Base-by-base conservation (phyloP, 441 rosid genomes). In the Erodium chrysanthum region DNA sequence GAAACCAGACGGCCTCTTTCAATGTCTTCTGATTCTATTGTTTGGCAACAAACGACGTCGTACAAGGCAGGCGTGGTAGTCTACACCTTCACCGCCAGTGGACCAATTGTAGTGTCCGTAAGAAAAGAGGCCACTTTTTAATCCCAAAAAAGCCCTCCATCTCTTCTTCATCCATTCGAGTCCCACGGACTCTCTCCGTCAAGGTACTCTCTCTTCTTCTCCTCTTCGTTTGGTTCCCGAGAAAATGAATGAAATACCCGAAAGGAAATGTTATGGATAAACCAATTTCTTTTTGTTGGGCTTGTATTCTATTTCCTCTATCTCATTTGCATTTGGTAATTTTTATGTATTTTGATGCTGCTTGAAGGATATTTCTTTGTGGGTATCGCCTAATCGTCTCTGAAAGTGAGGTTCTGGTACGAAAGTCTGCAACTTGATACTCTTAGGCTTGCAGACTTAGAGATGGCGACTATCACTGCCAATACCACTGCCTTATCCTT, bases 381-480 rank as follows among this genome's bases (percentile, higher is more conserved):
- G 56, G 56, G 56, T n/a, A 48, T 48, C 17, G 56, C 56, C 20
- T 17, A n/a, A n/a, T 48, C 56, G 56, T 48, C 56, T n/a, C 20
- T 17, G 20, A 48, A 48, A 48, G 14, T 48, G 56, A 48, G 56
- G 20, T 48, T 48, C 20, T 48, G 56, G 7, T 4, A 15, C 21
- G 7, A 48, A 46, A 46, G n/a, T 46, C 18, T 17, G 0, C 20
- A 5, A 48, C 20, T 48, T 48, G 14, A 31, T 31, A 31, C 35
- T 31, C 35, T 31, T 5, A 11, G 12, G 50, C 10, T 48, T 20
- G 20, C 14, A n/a, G 17, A 6, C 56, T 15, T 48, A 17, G 56
- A 15, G 56, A 48, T 48, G 56, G 56, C 56, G 56, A 48, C 56
- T n/a, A n/a, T 48, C 56, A 3, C 56, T 48, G 56, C 56, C 7